Conservation (phyloP, 192 early-diverging fungal genomes). For the Coemansia sp. region DNA sequence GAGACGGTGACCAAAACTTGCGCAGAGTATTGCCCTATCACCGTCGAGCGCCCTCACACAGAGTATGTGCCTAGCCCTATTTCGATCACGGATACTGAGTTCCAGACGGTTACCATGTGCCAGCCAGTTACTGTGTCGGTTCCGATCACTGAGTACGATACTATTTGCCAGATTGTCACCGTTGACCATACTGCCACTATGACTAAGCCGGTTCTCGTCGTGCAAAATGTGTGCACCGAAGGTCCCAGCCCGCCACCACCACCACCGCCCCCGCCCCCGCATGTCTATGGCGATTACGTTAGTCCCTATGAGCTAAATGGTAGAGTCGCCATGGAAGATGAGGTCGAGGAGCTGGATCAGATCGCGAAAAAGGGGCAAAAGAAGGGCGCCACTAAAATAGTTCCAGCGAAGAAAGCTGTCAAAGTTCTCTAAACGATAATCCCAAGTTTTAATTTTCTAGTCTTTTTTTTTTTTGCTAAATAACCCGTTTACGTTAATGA, state of each 20-base stretch:
- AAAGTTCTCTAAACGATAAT: background rate
- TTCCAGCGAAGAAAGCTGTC: background rate
- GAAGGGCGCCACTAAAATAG: background rate
- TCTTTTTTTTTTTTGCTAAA: background rate
- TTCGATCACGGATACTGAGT: conserved; percentile 23
- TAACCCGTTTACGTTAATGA: background rate
- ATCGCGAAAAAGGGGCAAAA: background rate
- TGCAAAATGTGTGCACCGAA: conserved; percentile 50
- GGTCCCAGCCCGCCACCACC: conserved; percentile 11
- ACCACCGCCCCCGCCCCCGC: conserved; percentile 14
- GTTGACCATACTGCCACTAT: conserved; percentile 38
- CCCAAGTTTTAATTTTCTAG: background rate
- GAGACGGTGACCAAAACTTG: conserved; percentile 42
- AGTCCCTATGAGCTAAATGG: background rate
- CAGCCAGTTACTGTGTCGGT: conserved; percentile 43
- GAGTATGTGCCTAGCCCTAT: conserved; percentile 30
- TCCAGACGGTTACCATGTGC: conserved; percentile 45
- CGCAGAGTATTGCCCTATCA: conserved; percentile 31
- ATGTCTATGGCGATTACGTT: conserved; percentile 5
- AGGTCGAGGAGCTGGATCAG: conserved; percentile 8
- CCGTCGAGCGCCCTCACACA: conserved; percentile 34
- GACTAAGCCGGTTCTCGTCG: conserved; percentile 50
- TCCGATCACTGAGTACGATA: conserved; percentile 46
- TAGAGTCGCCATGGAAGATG: background rate
- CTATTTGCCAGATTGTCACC: conserved; percentile 48